A percentile compares a stretch with the other conserved stretches of the same genome.
These are phyloP conservation scores for Ascochyta clinopodiicola DNA, from an alignment of 2,329 filamentous ascomycete species.

Conservation along the genomic window DNA sequence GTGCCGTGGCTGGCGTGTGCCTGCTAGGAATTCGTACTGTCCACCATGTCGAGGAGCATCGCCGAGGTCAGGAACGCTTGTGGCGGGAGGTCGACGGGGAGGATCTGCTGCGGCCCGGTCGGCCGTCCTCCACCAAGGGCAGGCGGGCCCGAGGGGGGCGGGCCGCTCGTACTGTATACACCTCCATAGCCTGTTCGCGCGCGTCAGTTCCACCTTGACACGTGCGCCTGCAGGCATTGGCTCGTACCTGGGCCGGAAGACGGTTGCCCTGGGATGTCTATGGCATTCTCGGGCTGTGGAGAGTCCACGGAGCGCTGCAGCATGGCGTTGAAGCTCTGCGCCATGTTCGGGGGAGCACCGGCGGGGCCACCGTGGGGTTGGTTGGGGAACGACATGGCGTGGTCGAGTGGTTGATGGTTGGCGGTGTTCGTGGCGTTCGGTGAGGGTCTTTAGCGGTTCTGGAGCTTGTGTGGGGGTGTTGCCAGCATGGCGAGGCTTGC, in stretches of 20 bases:
- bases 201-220: constrained; percentile 20
- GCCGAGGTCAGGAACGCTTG: constrained; percentile 99
- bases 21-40: constrained; percentile 67
- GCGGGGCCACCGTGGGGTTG: constrained; percentile 41
- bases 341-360: constrained; percentile 38
- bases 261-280: constrained; percentile 33
- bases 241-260: constrained; percentile 36
- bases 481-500: constrained; percentile 42
- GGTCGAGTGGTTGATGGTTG: neutral
- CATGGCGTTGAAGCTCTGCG: constrained; percentile 47
- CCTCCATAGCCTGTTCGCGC: constrained; percentile 40
- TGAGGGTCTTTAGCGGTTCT: constrained; percentile 27
- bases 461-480: constrained; percentile 22
- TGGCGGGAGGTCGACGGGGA: constrained; percentile 66
- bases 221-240: constrained; percentile 1
- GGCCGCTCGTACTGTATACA: constrained; percentile 48
- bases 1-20: constrained; percentile 2
- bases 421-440: neutral
- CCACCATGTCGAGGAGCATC: constrained; percentile 92
- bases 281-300: constrained; percentile 32
- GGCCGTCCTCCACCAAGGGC: constrained; percentile 39
- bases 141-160: constrained; percentile 58
- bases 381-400: constrained; percentile 37
- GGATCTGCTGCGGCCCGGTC: constrained; percentile 31
- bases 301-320: constrained; percentile 45